These are phyloP conservation scores for Ceratocystis albifundus DNA, from an alignment of 2,329 filamentous ascomycete genomes.

Conservation along the genomic window DNA sequence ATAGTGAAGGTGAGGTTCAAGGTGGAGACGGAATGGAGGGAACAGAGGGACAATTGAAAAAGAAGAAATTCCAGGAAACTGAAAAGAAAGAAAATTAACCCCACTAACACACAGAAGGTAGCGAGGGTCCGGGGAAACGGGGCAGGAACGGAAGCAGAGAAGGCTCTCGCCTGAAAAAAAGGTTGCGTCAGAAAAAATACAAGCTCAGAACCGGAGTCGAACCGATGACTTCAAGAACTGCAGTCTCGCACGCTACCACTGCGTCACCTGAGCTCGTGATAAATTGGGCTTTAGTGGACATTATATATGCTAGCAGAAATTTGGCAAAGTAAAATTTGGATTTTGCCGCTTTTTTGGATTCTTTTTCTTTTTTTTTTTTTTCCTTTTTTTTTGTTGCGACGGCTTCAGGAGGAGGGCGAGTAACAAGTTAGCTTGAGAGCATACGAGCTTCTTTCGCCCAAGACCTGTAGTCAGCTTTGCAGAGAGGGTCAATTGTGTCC, in stretches of 20 bases:
- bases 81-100: not conserved
- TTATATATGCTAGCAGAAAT: not conserved
- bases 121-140: too few relatives aligned
- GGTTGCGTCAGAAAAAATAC: slow-evolving; percentile 19
- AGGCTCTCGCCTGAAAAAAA: slow-evolving; percentile 15
- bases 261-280: slow-evolving; percentile 15
- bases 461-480: too few relatives aligned
- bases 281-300: not conserved
- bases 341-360: not conserved
- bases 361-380: too few relatives aligned
- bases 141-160: not conserved
- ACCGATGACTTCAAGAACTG: slow-evolving; percentile 18
- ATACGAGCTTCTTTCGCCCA: too few relatives aligned
- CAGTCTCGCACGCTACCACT: slow-evolving; percentile 17
- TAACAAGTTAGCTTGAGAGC: too few relatives aligned
- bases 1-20: not conserved
- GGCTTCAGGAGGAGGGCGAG: too few relatives aligned
- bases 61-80: slow-evolving; percentile 18
- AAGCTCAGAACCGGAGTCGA: slow-evolving; percentile 19
- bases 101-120: not conserved
- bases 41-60: slow-evolving; percentile 15
- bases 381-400: too few relatives aligned
- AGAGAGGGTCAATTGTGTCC: too few relatives aligned
- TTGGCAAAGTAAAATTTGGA: too few relatives aligned
- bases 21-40: not conserved